phyloP scores from a whole-genome alignment of 2,329 filamentous ascomycete species.

The Ampelomyces quisqualis region DNA sequence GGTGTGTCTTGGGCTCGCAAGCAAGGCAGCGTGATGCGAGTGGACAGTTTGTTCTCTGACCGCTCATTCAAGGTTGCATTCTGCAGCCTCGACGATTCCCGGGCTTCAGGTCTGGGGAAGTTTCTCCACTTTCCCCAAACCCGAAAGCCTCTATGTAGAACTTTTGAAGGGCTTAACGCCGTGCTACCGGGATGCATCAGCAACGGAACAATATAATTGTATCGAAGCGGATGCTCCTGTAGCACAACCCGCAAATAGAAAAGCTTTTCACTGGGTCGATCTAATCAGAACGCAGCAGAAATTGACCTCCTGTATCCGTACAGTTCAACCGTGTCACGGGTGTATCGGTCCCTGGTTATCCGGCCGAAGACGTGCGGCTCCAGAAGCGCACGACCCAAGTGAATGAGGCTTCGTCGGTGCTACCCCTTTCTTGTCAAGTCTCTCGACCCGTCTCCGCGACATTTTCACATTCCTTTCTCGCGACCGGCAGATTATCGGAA shows the following conservation, averaged over 20 bases:
- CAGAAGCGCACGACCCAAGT: constrained; percentile 12
- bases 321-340: no score
- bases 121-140: constrained; percentile 28
- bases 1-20: constrained; percentile 12
- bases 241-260: no score
- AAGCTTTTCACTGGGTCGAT: no score
- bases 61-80: constrained; percentile 21
- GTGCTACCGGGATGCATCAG: no score
- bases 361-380: constrained; percentile 16
- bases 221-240: no score
- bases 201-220: no score
- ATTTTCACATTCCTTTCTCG: constrained; percentile 10
- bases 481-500: constrained; percentile 26
- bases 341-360: constrained; percentile 19
- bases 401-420: background rate
- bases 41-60: constrained; percentile 24
- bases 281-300: no score
- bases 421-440: constrained; percentile 3
- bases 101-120: constrained; percentile 26
- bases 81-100: constrained; percentile 31
- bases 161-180: no score
- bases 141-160: no score
- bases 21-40: constrained; percentile 11
- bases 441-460: constrained; percentile 15
- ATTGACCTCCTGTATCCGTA: no score